Percentiles rank a stretch among this genome's conserved stretches.
phyloP scores from a whole-genome alignment of 2,329 filamentous ascomycete genomes.

The Exophiala bonariae region DNA sequence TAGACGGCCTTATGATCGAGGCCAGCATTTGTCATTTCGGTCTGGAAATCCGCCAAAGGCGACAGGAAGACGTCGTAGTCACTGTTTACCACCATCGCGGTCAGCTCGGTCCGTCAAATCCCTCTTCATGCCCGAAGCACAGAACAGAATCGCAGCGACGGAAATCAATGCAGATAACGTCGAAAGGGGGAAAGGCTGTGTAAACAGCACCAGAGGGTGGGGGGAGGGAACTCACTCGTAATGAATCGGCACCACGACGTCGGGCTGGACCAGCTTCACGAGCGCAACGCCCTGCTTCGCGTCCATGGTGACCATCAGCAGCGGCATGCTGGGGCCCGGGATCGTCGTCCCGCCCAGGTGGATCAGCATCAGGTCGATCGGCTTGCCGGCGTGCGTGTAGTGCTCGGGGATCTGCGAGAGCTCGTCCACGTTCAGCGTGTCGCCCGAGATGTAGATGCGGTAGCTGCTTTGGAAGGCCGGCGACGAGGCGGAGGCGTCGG shows the following conservation, averaged over 20 bases:
- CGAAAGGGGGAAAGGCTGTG: too few species aligned
- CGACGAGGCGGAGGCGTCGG: not conserved
- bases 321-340: conserved; percentile 57
- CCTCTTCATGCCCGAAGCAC: too few species aligned
- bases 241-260: conserved; percentile 64
- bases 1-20: conserved; percentile 58
- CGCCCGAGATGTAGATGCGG: conserved; percentile 66
- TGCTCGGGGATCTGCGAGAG: conserved; percentile 60
- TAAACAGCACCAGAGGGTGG: too few species aligned
- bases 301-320: conserved; percentile 71
- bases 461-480: conserved; percentile 49
- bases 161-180: too few species aligned
- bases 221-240: conserved; percentile 49
- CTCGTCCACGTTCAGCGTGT: conserved; percentile 64
- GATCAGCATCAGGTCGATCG: conserved; percentile 66
- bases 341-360: conserved; percentile 68
- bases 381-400: conserved; percentile 47
- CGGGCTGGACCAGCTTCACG: conserved; percentile 59
- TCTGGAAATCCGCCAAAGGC: conserved; percentile 61
- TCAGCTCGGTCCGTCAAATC: not conserved
- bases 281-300: conserved; percentile 62
- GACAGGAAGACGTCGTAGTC: conserved; percentile 64
- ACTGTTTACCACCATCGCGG: conserved; percentile 29
- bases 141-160: too few species aligned
- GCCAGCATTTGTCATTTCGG: conserved; percentile 54